Base-by-base conservation (phyloP, 768 basidiomycete species). In the Ramaria sp. region DNA sequence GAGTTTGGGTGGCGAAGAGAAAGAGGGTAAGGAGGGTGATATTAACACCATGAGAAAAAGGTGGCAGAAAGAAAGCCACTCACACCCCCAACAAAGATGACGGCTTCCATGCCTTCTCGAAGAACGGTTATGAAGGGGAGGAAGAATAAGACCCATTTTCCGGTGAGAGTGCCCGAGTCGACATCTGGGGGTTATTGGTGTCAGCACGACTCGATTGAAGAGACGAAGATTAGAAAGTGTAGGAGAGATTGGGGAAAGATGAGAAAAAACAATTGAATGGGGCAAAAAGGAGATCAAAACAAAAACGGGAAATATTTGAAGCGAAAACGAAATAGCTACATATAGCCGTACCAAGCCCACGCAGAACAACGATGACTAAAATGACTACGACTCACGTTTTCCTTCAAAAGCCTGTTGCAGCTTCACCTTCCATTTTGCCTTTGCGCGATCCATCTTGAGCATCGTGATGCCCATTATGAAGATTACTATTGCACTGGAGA, bases 371-470 rank as follows among this genome's bases (percentile, higher is more conserved):
- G 10, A 5, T 34, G 7, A 9, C 1, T n/a, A 34, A 9, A 34
- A 3, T 9, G 8, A 13, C 13, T 2, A 34, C 7, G 8, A 62
- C 75, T 37, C 57, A 81, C 83, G 59, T 55, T 77, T 67, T 15
- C 73, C 77, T 22, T 75, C 71, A 69, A 97, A 96, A 0, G 93
- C 87, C 12, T 72, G 73, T 54, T 82, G 74, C 47, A 98, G 81
- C 72, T 95, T 96, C 63, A 89, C 69, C 60, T 89, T 79, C 95
- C 95, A 99, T 68, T 89, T 92, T n/a, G 85, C 78, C 66, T 91
- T 88, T 10, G 95, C 86, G 63, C 85, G 76, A 67, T 98, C 94
- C 79, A 99, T 83, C 65, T 89, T 92, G 57, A 99, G 80, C 87
- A 98, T 94, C 34, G 86, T 85, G 37, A 97, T 63, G 2, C 90